Conservation (phyloP, 2,329 filamentous ascomycete species). For the Claviceps sp. region DNA sequence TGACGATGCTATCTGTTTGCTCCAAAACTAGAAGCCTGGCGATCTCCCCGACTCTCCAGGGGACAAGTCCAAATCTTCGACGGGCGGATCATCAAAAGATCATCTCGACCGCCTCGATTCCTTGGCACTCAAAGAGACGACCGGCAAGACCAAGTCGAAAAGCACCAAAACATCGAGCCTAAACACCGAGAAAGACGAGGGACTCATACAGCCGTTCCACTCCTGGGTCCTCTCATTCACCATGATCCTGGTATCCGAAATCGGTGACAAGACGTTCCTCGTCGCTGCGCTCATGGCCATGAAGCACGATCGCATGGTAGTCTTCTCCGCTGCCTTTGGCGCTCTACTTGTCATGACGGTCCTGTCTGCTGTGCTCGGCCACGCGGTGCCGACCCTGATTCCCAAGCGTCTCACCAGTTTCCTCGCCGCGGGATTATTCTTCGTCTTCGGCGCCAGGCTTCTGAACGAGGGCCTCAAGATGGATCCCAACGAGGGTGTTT, state of each 20-base stretch:
- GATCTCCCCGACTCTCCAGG: conserved; percentile 69
- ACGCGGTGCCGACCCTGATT: conserved; percentile 80
- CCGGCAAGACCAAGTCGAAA: conserved; percentile 8
- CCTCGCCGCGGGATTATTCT: conserved; percentile 71
- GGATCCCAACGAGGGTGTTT: conserved; percentile 78
- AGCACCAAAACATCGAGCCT: conserved; percentile 14
- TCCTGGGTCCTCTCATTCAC: conserved; percentile 86
- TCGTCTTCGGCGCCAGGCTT: conserved; percentile 77
- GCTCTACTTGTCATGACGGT: conserved; percentile 91
- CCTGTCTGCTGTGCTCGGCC: conserved; percentile 81
- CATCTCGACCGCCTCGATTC: conserved; percentile 1
- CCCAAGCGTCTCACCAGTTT: conserved; percentile 86
- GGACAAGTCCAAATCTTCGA: conserved; percentile 58
- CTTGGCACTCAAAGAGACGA: conserved; percentile 10
- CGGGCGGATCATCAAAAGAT: conserved; percentile 30
- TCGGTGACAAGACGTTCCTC: conserved; percentile 97
- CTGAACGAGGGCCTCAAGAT: conserved; percentile 79
- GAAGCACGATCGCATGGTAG: conserved; percentile 86
- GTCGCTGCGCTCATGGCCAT: conserved; percentile 98
- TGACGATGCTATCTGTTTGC: not conserved
- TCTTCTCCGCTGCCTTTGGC: conserved; percentile 89
- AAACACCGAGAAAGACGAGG: conserved; percentile 31
- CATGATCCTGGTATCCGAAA: conserved; percentile 95
- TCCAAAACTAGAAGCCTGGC: conserved; percentile 52
- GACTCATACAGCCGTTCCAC: conserved; percentile 67